phyloP scores from a whole-genome alignment of 2,329 filamentous ascomycete genomes.

The Pyrenochaeta sp. region DNA sequence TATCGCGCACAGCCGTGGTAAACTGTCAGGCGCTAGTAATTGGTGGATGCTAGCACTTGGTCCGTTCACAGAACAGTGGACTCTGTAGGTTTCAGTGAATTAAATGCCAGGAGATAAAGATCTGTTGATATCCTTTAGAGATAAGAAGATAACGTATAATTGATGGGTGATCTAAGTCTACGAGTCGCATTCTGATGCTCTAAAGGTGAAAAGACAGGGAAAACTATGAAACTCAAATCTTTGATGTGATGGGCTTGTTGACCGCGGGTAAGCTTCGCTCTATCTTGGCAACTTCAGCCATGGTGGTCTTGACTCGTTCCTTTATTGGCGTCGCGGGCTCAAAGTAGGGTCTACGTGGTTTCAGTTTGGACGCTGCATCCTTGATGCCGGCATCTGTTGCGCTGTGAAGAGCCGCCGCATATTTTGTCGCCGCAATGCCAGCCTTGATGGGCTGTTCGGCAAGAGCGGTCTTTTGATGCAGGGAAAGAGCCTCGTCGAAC shows the following conservation, averaged over 20 bases:
- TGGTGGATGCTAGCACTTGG: too few relatives aligned
- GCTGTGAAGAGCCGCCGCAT: constrained; percentile 66
- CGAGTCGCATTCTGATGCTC: not conserved
- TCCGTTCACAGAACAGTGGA: too few relatives aligned
- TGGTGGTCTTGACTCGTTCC: constrained; percentile 18
- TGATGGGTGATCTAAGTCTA: constrained; percentile 4
- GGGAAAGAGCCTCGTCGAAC: constrained; percentile 61
- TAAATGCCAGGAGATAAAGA: too few relatives aligned
- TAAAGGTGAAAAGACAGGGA: too few relatives aligned
- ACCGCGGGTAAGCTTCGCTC: constrained; percentile 22
- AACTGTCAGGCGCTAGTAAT: too few relatives aligned
- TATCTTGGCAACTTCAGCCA: constrained; percentile 27
- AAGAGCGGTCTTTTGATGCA: constrained; percentile 68
- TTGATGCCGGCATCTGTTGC: constrained; percentile 63
- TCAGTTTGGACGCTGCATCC: constrained; percentile 19
- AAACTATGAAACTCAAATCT: constrained; percentile 6
- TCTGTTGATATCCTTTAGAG: not conserved
- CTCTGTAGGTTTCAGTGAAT: too few relatives aligned
- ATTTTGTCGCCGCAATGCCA: constrained; percentile 71
- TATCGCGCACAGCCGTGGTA: too few relatives aligned
- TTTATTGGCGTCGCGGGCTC: constrained; percentile 16
- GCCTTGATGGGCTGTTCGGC: constrained; percentile 70
- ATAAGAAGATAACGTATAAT: not conserved
- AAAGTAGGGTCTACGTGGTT: constrained; percentile 24
- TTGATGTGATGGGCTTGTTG: constrained; percentile 8